Conservation (phyloP, 139 green algal genomes). For the Diplosphaera chodatii region DNA sequence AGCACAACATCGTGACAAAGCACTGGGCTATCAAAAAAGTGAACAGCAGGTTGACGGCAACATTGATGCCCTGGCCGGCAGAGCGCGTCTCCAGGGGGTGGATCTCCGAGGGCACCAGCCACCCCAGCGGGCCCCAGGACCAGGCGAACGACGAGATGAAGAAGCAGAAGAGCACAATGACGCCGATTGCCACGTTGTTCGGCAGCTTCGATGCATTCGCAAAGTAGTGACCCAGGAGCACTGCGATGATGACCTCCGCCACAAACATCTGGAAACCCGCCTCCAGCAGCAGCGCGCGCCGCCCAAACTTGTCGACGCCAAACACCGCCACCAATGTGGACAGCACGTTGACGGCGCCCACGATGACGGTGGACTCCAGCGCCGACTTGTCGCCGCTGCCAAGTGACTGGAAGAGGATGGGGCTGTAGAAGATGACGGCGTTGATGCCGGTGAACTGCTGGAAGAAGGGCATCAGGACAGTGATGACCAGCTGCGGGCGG, state of each 20-base stretch:
- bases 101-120: constrained; percentile 44
- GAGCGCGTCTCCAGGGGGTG: constrained; percentile 24
- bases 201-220: not conserved
- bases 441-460: constrained; percentile 32
- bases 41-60: constrained; percentile 37
- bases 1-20: constrained; percentile 36
- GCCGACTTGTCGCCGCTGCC: constrained; percentile 9
- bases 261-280: constrained; percentile 29
- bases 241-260: constrained; percentile 12
- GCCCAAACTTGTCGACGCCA: constrained; percentile 29
- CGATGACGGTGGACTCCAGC: not conserved
- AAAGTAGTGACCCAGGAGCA: not conserved
- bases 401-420: constrained; percentile 20
- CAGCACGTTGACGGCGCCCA: constrained; percentile 36
- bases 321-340: constrained; percentile 51
- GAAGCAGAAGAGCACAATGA: constrained; percentile 55
- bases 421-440: constrained; percentile 28
- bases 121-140: constrained; percentile 54
- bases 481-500: constrained; percentile 20
- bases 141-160: constrained; percentile 49
- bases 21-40: constrained; percentile 52
- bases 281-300: constrained; percentile 13
- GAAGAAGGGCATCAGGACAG: constrained; percentile 4
- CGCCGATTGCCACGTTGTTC: constrained; percentile 9
- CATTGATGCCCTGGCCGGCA: constrained; percentile 32